A percentile compares a stretch with the other conserved stretches of the same genome.
These are phyloP conservation scores for Mrakia hoshinonis DNA, from an alignment of 768 basidiomycete species.

Conservation along the genomic window DNA sequence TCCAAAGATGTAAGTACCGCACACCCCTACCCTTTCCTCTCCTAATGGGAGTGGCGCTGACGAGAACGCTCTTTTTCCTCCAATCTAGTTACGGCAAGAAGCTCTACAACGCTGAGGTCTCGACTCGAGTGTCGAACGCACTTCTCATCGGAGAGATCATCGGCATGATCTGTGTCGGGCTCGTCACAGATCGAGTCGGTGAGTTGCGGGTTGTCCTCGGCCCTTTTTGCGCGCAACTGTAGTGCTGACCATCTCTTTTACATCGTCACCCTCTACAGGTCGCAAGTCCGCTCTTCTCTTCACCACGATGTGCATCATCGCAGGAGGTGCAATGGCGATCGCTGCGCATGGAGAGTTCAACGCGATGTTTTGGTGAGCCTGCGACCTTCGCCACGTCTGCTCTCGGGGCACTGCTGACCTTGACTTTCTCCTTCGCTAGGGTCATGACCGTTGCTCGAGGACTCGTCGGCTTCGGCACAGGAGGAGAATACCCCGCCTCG, in stretches of 20 bases:
- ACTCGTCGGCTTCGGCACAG: conserved; percentile 55
- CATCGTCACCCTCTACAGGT: background rate
- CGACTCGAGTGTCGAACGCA: conserved; percentile 63
- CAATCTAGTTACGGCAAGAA: conserved; percentile 43
- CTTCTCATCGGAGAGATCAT: conserved; percentile 60
- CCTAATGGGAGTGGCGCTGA: background rate
- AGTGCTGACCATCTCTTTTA: background rate
- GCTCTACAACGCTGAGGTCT: conserved; percentile 54
- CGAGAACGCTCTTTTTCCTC: conserved; percentile 40
- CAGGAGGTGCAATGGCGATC: conserved; percentile 48
- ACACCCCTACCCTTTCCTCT: no score
- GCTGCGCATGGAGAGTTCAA: conserved; percentile 33
- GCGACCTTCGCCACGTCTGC: conserved; percentile 54
- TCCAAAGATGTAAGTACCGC: conserved; percentile 2
- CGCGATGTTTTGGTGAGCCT: background rate
- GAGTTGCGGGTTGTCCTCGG: background rate
- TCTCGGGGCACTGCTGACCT: conserved; percentile 56
- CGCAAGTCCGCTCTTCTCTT: conserved; percentile 63
- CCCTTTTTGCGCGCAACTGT: background rate
- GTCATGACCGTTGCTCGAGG: conserved; percentile 64
- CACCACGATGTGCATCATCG: conserved; percentile 47
- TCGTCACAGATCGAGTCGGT: conserved; percentile 65
- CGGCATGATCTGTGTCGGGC: conserved; percentile 52
- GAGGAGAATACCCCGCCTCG: conserved; percentile 58
- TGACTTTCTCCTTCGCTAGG: conserved; percentile 39